Evolutionary conservation across 495 filamentous ascomycete genomes (phyloP).

Genomic region (Penicillium robsamsonii): DNA sequence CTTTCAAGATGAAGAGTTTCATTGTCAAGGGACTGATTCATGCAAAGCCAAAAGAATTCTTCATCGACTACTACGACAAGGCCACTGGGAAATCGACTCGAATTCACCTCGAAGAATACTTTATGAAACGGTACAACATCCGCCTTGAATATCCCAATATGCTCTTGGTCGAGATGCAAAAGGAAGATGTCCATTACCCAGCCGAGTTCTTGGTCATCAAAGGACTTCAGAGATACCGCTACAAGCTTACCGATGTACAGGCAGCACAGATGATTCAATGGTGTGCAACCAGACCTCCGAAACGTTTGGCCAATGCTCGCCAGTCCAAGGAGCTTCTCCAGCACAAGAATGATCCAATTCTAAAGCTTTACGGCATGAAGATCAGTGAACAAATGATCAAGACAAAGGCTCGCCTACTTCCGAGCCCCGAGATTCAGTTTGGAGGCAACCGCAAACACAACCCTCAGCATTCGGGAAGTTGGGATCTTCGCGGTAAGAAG

Average conservation of each 20-base stretch:
- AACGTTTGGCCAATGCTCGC: conserved; percentile 61
- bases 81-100: conserved; percentile 38
- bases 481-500: conserved; percentile 79
- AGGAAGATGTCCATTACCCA: conserved; percentile 64
- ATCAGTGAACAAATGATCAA: conserved; percentile 60
- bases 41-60: conserved; percentile 52
- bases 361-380: conserved; percentile 65
- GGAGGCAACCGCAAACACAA: conserved; percentile 46
- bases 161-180: conserved; percentile 70
- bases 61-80: conserved; percentile 55
- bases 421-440: conserved; percentile 68
- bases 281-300: conserved; percentile 61
- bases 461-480: conserved; percentile 64
- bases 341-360: conserved; percentile 65
- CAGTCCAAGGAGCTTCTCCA: conserved; percentile 64
- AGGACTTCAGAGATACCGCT: conserved; percentile 70
- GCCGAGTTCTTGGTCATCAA: conserved; percentile 69
- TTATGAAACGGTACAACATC: conserved; percentile 60
- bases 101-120: conserved; percentile 66
- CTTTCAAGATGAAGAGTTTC: conserved; percentile 50
- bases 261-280: conserved; percentile 86
- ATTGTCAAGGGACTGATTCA: conserved; percentile 61
- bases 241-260: conserved; percentile 66
- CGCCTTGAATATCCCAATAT: conserved; percentile 52
- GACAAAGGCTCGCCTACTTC: conserved; percentile 69